A percentile compares a stretch with the other conserved stretches of the same genome.
Conservation (phyloP, 306 rosid genomes). For the Oemleria cerasiformis region DNA sequence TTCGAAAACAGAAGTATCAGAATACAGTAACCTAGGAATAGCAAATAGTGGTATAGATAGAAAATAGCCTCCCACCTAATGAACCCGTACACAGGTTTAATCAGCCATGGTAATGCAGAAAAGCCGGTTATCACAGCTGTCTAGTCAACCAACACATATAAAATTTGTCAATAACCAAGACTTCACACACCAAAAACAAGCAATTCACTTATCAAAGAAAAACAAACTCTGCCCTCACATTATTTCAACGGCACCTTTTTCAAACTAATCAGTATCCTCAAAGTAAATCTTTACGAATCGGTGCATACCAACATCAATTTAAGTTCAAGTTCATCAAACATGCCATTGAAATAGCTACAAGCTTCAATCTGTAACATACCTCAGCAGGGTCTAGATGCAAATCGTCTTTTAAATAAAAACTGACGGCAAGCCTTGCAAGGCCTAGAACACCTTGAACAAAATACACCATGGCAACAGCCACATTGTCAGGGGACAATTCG, state of each 20-base stretch:
- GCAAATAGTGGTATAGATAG: conserved; percentile 12
- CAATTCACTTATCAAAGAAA: not conserved
- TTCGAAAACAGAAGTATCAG: not conserved
- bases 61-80: conserved; percentile 56
- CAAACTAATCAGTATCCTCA: not conserved
- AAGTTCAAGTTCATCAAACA: not conserved
- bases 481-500: conserved; percentile 79
- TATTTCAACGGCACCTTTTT: not conserved
- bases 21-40: not conserved
- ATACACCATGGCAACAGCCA: conserved; percentile 94
- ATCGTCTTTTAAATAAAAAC: conserved; percentile 84
- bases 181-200: not conserved
- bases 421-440: conserved; percentile 92
- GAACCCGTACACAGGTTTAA: conserved; percentile 92
- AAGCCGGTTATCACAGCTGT: conserved; percentile 91
- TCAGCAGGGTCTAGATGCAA: conserved; percentile 96
- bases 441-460: conserved; percentile 98
- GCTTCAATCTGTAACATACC: conserved; percentile 41
- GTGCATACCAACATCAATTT: not conserved
- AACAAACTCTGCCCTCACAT: not conserved
- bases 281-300: not conserved
- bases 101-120: conserved; percentile 87
- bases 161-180: conserved; percentile 36
- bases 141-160: conserved; percentile 53
- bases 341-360: not conserved